Evolutionary conservation across 108 stramenopile genomes (phyloP), one percentile per base, ranked within the genome.

Genomic region (Conticribra weissflogii): DNA sequence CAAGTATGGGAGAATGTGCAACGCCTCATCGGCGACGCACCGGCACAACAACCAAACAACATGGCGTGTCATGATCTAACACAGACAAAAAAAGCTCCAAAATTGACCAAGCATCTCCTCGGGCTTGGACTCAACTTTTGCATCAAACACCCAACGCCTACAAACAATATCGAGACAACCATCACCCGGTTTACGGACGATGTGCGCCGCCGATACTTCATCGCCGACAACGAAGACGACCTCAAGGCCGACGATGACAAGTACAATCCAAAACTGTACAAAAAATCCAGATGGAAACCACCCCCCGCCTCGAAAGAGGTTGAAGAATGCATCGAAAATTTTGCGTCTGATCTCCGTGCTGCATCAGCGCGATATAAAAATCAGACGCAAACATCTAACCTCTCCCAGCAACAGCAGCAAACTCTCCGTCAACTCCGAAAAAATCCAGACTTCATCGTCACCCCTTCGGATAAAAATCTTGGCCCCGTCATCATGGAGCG

Each of bases 91-190:
- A 5, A 12, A 9, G 8, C 36, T 9, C 36, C 36, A 12, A 5
- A 12, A 41, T 5, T 5, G 8, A 49, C 71, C 16, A 57, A 29
- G 18, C 32, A 14, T 15, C 46, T 64, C 5, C 27, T 72, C 12
- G 49, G 51, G 0, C 24, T 49, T 0, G 71, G 71, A 3, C 62
- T 72, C 14, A 72, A 72, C 30, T 72, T 34, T 62, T 72, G 71
- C 62, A 50, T 72, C 32, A 44, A 63, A 63, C 41, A 55, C 3
- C 18, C 48, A 32, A 12, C 4, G 24, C 71, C 71, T n/a, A 53
- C 61, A 31, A 46, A 63, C 18, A 41, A 63, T 17, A 34, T 63
- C 7, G 21, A 65, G 30, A 2, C 0, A 0, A 45, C 71, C 1
- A 51, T 53, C 18, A 41, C 25, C 1, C 34, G 71, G 30, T 47